A percentile compares a stretch with the other conserved stretches of the same genome.
Conservation (phyloP, 148 eudicot species). For the Vaccinium myrtillus region DNA sequence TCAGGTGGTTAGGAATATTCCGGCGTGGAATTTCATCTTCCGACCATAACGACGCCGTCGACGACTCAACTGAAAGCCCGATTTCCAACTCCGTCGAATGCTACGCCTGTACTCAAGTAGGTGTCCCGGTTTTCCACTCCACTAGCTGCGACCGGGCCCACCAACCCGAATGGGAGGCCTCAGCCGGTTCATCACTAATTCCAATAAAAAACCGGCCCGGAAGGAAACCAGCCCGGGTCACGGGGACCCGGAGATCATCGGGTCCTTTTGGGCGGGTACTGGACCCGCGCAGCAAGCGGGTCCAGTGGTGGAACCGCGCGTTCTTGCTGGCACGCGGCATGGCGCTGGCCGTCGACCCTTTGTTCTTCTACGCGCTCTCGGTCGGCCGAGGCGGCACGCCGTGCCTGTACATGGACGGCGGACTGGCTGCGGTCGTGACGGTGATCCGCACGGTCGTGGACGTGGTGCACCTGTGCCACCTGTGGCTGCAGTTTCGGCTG, state of each 20-base stretch:
- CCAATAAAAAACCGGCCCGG: conserved; percentile 40
- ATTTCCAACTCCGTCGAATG: conserved; percentile 49
- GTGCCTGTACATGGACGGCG: conserved; percentile 76
- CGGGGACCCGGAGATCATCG: not conserved
- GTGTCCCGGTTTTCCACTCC: conserved; percentile 88
- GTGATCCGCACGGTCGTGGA: conserved; percentile 63
- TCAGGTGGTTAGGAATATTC: conserved; percentile 39
- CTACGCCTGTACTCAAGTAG: conserved; percentile 89
- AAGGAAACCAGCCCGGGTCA: not conserved
- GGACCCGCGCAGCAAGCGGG: conserved; percentile 76
- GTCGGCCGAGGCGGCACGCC: conserved; percentile 62
- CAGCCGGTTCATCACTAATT: conserved; percentile 74
- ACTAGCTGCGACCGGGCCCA: conserved; percentile 80
- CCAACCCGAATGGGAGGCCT: conserved; percentile 87
- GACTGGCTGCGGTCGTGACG: conserved; percentile 55
- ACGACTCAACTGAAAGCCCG: conserved; percentile 23
- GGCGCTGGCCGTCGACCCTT: conserved; percentile 82
- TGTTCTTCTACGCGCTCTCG: conserved; percentile 82
- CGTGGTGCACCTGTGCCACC: conserved; percentile 65
- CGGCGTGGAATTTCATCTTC: conserved; percentile 18
- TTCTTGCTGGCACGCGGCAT: conserved; percentile 69
- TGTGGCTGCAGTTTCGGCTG: conserved; percentile 86
- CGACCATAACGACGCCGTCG: conserved; percentile 23
- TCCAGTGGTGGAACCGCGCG: conserved; percentile 67
- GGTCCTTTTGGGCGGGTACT: conserved; percentile 41